Percentiles rank a stretch among this genome's conserved stretches.
Evolutionary conservation across 75 land plant species (phyloP).

Genomic region (Adiantum capillusveneris): DNA sequence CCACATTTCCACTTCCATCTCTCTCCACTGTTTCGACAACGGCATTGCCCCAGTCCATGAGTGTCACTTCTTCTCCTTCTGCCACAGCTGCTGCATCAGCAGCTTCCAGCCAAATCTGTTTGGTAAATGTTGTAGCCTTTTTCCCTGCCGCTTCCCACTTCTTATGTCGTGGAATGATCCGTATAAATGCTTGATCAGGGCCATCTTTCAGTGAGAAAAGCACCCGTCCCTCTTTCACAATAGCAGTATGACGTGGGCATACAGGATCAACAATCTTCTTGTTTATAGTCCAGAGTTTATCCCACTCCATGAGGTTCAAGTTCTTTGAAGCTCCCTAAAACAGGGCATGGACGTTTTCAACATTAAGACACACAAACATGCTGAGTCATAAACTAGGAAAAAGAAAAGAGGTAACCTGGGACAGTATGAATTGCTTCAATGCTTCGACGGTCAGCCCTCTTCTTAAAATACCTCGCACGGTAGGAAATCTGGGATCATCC

Average conservation of each 20-base stretch:
- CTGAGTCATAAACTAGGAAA: no score
- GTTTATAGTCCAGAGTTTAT: slow-evolving; percentile 94
- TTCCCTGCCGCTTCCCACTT: slow-evolving; percentile 79
- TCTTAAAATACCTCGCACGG: slow-evolving; percentile 79
- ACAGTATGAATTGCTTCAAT: slow-evolving; percentile 76
- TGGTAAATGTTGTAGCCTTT: slow-evolving; percentile 71
- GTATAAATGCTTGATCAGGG: slow-evolving; percentile 70
- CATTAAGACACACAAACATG: no score
- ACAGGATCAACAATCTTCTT: slow-evolving; percentile 95
- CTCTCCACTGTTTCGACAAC: slow-evolving; percentile 52
- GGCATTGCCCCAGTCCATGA: slow-evolving; percentile 99
- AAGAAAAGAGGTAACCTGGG: slow-evolving; percentile 60
- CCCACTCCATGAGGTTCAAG: slow-evolving; percentile 97
- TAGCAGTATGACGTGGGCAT: slow-evolving; percentile 91
- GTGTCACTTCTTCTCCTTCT: slow-evolving; percentile 78
- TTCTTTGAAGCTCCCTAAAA: slow-evolving; percentile 94
- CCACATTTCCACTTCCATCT: slow-evolving; percentile 49
- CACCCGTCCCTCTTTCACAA: slow-evolving; percentile 54
- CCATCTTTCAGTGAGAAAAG: slow-evolving; percentile 47
- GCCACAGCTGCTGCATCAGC: slow-evolving; percentile 63
- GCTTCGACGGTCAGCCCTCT: slow-evolving; percentile 87
- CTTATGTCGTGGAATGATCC: slow-evolving; percentile 76
- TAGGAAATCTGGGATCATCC: slow-evolving; percentile 96
- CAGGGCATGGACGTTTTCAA: no score
- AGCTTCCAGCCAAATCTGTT: slow-evolving; percentile 68